These are phyloP conservation scores for Sphaerosporella brunnea DNA, from an alignment of 495 filamentous ascomycete species.

Conservation along the genomic window DNA sequence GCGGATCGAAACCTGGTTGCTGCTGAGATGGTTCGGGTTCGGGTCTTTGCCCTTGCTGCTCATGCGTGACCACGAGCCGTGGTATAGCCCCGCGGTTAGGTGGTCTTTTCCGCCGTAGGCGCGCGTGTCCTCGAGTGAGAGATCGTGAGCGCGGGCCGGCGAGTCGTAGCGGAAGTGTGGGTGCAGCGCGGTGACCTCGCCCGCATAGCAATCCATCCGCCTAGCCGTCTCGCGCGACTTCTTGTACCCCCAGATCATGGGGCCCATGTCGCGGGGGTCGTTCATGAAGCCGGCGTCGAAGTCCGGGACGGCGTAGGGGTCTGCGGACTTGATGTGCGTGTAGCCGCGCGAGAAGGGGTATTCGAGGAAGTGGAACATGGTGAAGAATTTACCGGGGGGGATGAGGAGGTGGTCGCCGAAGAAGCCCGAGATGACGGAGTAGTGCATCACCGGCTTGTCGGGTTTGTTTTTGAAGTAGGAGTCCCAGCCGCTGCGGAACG, in stretches of 20 bases:
- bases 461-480: conserved; percentile 72
- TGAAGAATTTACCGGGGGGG: conserved; percentile 67
- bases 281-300: conserved; percentile 81
- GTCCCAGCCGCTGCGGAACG: conserved; percentile 56
- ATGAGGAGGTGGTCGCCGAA: conserved; percentile 55
- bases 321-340: conserved; percentile 51
- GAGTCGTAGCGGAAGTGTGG: conserved; percentile 52
- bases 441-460: conserved; percentile 78
- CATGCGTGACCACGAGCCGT: conserved; percentile 33
- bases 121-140: conserved; percentile 57
- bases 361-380: conserved; percentile 75
- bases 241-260: conserved; percentile 75
- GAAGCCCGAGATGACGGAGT: conserved; percentile 50
- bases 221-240: conserved; percentile 69
- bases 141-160: conserved; percentile 47
- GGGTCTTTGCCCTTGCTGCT: conserved; percentile 31
- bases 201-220: conserved; percentile 60
- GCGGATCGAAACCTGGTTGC: conserved; percentile 37
- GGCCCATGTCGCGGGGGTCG: conserved; percentile 64
- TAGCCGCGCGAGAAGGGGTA: conserved; percentile 65
- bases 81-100: conserved; percentile 48
- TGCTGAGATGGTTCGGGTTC: conserved; percentile 32
- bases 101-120: conserved; percentile 58
- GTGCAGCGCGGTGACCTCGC: conserved; percentile 53
- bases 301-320: conserved; percentile 57